Percentiles rank a stretch among this genome's conserved stretches.
phyloP scores from a whole-genome alignment of 2,329 filamentous ascomycete species.

The Penicillium sp. region DNA sequence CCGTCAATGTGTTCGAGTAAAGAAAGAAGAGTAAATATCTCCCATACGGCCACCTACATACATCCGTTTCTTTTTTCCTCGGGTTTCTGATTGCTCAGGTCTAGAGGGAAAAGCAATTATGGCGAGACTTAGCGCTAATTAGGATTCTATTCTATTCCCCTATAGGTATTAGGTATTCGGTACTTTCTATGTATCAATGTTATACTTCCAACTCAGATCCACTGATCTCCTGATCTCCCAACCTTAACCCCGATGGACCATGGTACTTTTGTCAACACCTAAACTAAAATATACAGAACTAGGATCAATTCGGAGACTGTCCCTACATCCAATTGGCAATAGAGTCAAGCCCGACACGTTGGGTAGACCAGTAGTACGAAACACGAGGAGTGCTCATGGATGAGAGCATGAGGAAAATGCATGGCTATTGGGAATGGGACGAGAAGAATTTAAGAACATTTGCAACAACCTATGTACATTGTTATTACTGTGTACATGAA shows the following conservation, averaged over 20 bases:
- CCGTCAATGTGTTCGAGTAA: no score
- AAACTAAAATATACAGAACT: not conserved
- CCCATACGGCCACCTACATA: conserved; percentile 7
- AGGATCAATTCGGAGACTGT: no score
- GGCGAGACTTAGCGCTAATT: no score
- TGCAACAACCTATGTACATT: not conserved
- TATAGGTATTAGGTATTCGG: no score
- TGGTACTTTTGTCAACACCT: no score
- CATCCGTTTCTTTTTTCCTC: conserved; percentile 10
- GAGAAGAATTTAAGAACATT: not conserved
- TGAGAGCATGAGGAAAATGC: no score
- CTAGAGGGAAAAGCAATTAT: conserved; percentile 5
- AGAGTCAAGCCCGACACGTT: conserved; percentile 8
- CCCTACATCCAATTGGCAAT: not conserved
- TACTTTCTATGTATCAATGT: no score
- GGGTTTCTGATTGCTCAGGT: conserved; percentile 10
- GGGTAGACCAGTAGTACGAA: conserved; percentile 9
- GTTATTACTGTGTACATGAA: not conserved
- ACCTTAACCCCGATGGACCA: no score
- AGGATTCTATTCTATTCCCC: no score
- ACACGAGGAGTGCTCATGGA: conserved; percentile 6
- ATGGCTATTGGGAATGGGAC: not conserved
- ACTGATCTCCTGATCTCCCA: not conserved
- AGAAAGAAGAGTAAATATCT: not conserved
- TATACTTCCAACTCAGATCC: not conserved